Conservation (phyloP, 176 grass and related monocot species). For the Eleusine coracana region DNA sequence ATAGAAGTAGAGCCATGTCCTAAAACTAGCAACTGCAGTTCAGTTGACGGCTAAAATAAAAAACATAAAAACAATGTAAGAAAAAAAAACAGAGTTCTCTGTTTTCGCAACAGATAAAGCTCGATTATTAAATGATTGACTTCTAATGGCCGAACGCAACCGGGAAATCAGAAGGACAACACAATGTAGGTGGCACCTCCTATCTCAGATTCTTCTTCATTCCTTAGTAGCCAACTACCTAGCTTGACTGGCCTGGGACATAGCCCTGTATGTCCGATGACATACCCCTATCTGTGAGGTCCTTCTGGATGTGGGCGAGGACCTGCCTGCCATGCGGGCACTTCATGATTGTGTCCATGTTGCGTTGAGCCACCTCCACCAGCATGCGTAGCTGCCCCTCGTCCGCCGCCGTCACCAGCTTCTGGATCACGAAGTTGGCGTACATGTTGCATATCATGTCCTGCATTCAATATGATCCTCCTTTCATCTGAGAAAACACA, state of each 20-base stretch:
- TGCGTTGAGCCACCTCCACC: not conserved
- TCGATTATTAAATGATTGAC: not conserved
- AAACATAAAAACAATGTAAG: not conserved
- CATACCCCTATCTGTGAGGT: not conserved
- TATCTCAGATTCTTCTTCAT: not conserved
- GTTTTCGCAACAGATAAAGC: not conserved
- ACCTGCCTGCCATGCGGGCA: not conserved
- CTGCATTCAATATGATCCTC: not conserved
- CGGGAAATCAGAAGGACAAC: not conserved
- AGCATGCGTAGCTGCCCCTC: not conserved
- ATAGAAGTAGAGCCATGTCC: not conserved
- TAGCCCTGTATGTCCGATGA: not conserved
- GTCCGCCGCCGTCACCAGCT: not conserved
- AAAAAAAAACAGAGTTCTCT: no score
- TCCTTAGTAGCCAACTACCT: not conserved
- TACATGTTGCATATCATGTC: not conserved
- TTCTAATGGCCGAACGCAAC: not conserved
- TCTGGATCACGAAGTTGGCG: not conserved
- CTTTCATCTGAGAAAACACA: no score
- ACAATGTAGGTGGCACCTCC: not conserved
- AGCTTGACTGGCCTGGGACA: not conserved
- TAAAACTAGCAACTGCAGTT: not conserved
- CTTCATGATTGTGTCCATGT: not conserved
- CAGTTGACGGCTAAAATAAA: not conserved
- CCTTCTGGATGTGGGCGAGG: not conserved